Conservation (phyloP, 805 yeast species). For the Blastobotrys robertii region DNA sequence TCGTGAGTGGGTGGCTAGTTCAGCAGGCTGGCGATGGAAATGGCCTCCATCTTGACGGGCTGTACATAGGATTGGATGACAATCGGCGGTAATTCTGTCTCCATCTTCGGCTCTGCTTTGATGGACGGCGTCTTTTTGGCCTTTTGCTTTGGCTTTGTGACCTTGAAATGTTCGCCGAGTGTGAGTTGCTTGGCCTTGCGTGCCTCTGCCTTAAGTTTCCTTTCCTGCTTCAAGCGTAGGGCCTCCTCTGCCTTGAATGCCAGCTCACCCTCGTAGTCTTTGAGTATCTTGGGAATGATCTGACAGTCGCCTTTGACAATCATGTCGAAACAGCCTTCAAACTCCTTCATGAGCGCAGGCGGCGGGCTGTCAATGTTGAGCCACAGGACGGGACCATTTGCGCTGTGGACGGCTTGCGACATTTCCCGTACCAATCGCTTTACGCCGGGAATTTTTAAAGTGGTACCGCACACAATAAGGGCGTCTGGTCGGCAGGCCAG, state of each 20-base stretch:
- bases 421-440: slow-evolving; percentile 50
- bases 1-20: neutral
- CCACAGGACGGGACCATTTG: slow-evolving; percentile 54
- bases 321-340: slow-evolving; percentile 47
- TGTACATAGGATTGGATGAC: too few species aligned
- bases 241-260: slow-evolving; percentile 17
- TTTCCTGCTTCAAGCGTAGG: slow-evolving; percentile 15
- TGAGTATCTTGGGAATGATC: slow-evolving; percentile 33
- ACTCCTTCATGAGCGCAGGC: slow-evolving; percentile 30
- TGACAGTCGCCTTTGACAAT: slow-evolving; percentile 62
- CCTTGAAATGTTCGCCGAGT: too few species aligned
- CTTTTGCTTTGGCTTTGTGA: too few species aligned
- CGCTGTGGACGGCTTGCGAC: slow-evolving; percentile 45
- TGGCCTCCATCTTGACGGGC: too few species aligned
- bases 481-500: slow-evolving; percentile 51
- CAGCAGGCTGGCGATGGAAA: too few species aligned
- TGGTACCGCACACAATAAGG: slow-evolving; percentile 73
- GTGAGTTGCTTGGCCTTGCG: neutral
- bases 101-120: too few species aligned
- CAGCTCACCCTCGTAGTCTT: slow-evolving; percentile 20
- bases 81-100: too few species aligned
- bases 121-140: too few species aligned
- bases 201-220: slow-evolving; percentile 4
- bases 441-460: slow-evolving; percentile 72
- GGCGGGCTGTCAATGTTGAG: slow-evolving; percentile 47